Base-by-base conservation (phyloP, 2,329 filamentous ascomycete species). In the Pestalotiopsis sp. region DNA sequence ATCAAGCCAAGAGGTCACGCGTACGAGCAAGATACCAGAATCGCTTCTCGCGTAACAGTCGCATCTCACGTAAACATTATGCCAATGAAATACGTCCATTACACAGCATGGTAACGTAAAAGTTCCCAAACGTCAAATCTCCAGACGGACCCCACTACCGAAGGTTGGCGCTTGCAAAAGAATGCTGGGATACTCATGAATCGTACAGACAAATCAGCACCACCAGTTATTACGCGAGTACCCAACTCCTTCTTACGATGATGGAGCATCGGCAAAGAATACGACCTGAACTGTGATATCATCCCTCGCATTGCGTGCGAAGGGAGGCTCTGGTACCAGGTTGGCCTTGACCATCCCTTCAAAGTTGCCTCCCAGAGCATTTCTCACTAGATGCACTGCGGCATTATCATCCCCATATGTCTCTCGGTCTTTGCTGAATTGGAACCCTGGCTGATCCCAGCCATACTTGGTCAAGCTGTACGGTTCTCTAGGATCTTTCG, bases 261-360 rank as follows among this genome's bases (percentile, higher is more conserved):
- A 36, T 9, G 31, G 31, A 7, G 31, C 31, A 36, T 7, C 20
- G 36, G 61, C 39, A 39, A 94, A 94, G 83, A 96, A 95, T 69
- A 95, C 92, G 39, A 97, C 93, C 80, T 96, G 92, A 17, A 96
- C 91, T 0, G 94, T 96, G 67, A 95, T 85, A 77, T 96, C 94
- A 74, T 96, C 94, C 72, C 92, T 89, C 63, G 77, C 72, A 57
- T 74, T 72, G 69, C 92, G 84, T 45, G 90, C 90, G 72, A 90
- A 89, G 0, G 93, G 93, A 69, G 88, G 88, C 11, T 89, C 88
- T n/a, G 92, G 82, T 2, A 91, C 92, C 75, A 94, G 81, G 62
- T 92, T 79, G 5, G 91, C 92, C 72, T 89, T 90, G 31, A 95
- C 83, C 84, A 94, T 87, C 72, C 92, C 90, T 72, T 86, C 84